Evolutionary conservation across 768 basidiomycete species (phyloP).

Genomic region (Gloeostereum incarnatum): DNA sequence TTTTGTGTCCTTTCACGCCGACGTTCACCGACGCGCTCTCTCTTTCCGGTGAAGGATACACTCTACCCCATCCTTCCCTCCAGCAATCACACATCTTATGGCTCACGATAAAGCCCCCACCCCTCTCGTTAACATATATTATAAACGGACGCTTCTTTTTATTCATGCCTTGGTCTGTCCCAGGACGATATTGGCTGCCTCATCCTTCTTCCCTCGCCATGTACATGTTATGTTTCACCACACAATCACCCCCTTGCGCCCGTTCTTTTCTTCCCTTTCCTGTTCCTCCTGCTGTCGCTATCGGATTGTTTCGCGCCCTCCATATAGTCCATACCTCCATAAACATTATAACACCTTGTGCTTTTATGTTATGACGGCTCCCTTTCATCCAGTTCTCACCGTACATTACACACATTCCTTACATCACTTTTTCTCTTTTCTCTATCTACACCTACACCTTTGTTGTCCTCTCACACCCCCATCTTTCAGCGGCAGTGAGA

Average conservation of each 20-base stretch:
- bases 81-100: slow-evolving; percentile 11
- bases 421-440: slow-evolving; percentile 13
- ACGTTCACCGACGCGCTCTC: not conserved
- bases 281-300: too few species aligned
- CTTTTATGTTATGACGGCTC: slow-evolving; percentile 7
- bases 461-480: slow-evolving; percentile 66
- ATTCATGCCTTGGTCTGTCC: slow-evolving; percentile 33
- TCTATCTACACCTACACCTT: slow-evolving; percentile 20
- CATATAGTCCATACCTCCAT: too few species aligned
- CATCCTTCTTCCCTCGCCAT: slow-evolving; percentile 14
- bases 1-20: slow-evolving; percentile 1
- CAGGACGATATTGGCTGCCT: slow-evolving; percentile 18
- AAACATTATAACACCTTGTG: slow-evolving; percentile 1
- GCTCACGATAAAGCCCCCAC: slow-evolving; percentile 19
- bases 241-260: slow-evolving; percentile 20
- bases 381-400: not conserved
- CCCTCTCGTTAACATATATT: slow-evolving; percentile 31
- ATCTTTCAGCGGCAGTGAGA: slow-evolving; percentile 38
- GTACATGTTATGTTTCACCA: slow-evolving; percentile 11
- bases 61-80: slow-evolving; percentile 5
- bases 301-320: too few species aligned
- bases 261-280: slow-evolving; percentile 9
- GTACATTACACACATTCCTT: slow-evolving; percentile 5
- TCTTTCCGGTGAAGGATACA: slow-evolving; percentile 4
- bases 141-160: slow-evolving; percentile 80